Base-by-base conservation (phyloP, 169 alveolate genomes). In the Plasmodium knowlesi region DNA sequence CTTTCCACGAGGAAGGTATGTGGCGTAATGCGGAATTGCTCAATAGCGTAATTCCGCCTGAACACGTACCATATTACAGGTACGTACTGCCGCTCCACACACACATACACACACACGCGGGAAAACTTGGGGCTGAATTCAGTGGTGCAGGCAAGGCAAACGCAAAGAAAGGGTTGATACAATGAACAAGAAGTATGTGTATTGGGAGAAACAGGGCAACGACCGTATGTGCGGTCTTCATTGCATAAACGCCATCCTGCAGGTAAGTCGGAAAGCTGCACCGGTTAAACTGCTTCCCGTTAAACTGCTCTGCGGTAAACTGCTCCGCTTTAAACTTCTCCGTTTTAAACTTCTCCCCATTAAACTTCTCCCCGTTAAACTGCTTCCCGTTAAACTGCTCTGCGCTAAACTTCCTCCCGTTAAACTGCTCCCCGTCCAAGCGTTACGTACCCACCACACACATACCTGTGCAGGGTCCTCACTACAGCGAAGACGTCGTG, bases 191-290 rank as follows among this genome's bases (percentile, higher is more conserved):
- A 92, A 84, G 50, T 92, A 92, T 74, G 98, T 97, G 57, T 97
- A 97, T 92, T 97, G 98, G 98, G 99, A 97, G 95, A 97, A 97
- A 78, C 99, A 97, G 92, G 98, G 98, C 25, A 97, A 96, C 39
- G 98, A 97, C 76, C 93, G 98, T 70, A 96, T 97, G 97, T 97
- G 99, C 93, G 99, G 98, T 16, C 92, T 97, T 43, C 99, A 97
- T 92, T 96, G 98, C 88, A 83, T 97, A 70, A 97, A 97, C 89
- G 95, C 97, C 34, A 94, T 97, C 53, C 97, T 97, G 37, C 98
- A 97, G 93, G 98, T 79, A 83, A 41, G 53, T 0, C 0, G 3
- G 53, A 41, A 3, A 5, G 53, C 53, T 0, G 0, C 19, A 46
- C 57, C 57, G 19, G 19, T 12, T 0, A 46, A 46, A 12, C 14